These are phyloP conservation scores for Penicillium sp. DNA, from an alignment of 2,329 filamentous ascomycete genomes.

Conservation along the genomic window DNA sequence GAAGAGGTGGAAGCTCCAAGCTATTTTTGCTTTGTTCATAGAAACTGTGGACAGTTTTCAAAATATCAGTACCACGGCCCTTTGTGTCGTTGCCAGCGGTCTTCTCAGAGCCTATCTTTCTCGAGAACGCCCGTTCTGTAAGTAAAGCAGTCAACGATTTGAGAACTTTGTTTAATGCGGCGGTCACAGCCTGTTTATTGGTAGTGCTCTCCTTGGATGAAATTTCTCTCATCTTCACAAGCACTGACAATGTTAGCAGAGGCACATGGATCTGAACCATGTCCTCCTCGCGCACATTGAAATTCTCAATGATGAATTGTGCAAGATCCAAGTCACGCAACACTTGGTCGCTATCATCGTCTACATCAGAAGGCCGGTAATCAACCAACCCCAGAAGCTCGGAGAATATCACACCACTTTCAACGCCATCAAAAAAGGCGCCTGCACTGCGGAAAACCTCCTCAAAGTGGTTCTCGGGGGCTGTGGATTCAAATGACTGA, in stretches of 20 bases:
- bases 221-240: slow-evolving; percentile 47
- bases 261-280: slow-evolving; percentile 88
- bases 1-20: slow-evolving; percentile 59
- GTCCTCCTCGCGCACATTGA: slow-evolving; percentile 94
- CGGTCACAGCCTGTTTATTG: slow-evolving; percentile 21
- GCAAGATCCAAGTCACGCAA: slow-evolving; percentile 68
- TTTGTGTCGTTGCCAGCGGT: slow-evolving; percentile 15
- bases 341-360: slow-evolving; percentile 47
- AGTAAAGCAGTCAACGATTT: slow-evolving; percentile 38
- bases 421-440: slow-evolving; percentile 95
- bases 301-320: slow-evolving; percentile 78
- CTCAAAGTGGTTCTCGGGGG: slow-evolving; percentile 68
- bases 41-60: slow-evolving; percentile 63
- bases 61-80: slow-evolving; percentile 43
- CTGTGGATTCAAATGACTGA: slow-evolving; percentile 66
- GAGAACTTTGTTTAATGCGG: slow-evolving; percentile 30
- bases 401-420: slow-evolving; percentile 88
- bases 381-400: slow-evolving; percentile 69
- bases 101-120: slow-evolving; percentile 40
- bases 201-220: slow-evolving; percentile 18
- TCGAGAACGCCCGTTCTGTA: slow-evolving; percentile 51
- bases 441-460: slow-evolving; percentile 92
- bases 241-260: slow-evolving; percentile 65
- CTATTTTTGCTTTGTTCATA: slow-evolving; percentile 70
- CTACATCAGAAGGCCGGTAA: slow-evolving; percentile 52